These are phyloP conservation scores for Pisolithus tinctorius DNA, from an alignment of 768 basidiomycete genomes.

Conservation along the genomic window DNA sequence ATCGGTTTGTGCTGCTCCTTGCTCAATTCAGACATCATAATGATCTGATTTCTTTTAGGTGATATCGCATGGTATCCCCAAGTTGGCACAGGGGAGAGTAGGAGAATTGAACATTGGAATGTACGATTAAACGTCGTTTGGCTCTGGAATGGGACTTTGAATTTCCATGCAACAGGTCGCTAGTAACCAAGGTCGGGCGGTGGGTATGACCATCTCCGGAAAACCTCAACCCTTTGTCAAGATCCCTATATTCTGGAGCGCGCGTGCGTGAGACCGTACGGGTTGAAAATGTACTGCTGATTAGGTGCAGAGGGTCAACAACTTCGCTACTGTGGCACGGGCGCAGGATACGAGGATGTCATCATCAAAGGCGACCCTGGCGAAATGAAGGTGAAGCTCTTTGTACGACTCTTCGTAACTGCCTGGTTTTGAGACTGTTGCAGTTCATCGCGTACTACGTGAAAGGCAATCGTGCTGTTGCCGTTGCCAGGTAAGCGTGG, in stretches of 20 bases:
- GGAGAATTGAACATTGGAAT: constrained; percentile 89
- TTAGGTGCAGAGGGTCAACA: constrained; percentile 65
- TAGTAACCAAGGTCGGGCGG: constrained; percentile 77
- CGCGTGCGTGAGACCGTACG: constrained; percentile 46
- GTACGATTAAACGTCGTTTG: constrained; percentile 27
- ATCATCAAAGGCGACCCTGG: constrained; percentile 68
- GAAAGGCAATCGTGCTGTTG: constrained; percentile 55
- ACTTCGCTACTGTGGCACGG: constrained; percentile 77
- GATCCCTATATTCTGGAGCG: constrained; percentile 87
- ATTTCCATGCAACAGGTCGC: constrained; percentile 47
- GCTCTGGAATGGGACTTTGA: background rate
- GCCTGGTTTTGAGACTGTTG: background rate
- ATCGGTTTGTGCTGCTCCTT: constrained; percentile 39
- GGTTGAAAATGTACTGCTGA: background rate
- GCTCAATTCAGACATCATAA: background rate
- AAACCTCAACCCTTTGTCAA: constrained; percentile 62
- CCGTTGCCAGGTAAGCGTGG: constrained; percentile 50
- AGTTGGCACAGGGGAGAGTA: constrained; percentile 38
- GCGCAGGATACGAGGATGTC: constrained; percentile 66
- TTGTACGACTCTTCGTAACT: background rate
- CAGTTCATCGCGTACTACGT: constrained; percentile 81
- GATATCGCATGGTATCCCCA: constrained; percentile 82
- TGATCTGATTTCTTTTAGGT: constrained; percentile 29
- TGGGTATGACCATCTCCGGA: constrained; percentile 71
- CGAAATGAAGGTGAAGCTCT: constrained; percentile 62